Evolutionary conservation across 345 rosid species (phyloP).

Genomic region (Euphorbia pulcherrima): DNA sequence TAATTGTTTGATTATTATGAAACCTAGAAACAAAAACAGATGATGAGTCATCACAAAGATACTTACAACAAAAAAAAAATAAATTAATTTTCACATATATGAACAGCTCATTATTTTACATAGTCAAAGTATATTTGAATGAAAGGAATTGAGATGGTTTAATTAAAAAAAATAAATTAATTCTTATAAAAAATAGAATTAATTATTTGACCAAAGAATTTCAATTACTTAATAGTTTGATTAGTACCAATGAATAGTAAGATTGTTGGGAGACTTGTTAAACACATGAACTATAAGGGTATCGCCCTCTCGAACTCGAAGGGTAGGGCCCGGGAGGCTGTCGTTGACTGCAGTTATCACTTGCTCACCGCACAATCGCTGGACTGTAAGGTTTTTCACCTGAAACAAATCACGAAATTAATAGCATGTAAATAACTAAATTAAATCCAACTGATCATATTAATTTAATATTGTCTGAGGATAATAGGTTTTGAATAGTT

Average conservation of each 20-base stretch:
- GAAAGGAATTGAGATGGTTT: background rate
- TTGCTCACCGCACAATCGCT: conserved; percentile 51
- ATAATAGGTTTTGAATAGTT: too few relatives aligned
- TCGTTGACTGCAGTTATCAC: conserved; percentile 72
- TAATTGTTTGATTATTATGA: too few relatives aligned
- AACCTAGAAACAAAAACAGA: too few relatives aligned
- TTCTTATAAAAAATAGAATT: too few relatives aligned
- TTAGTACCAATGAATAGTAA: conserved; percentile 79
- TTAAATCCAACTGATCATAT: background rate
- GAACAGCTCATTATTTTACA: too few relatives aligned
- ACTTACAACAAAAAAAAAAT: too few relatives aligned
- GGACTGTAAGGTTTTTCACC: conserved; percentile 62
- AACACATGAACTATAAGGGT: conserved; percentile 62
- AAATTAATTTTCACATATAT: background rate
- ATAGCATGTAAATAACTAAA: background rate
- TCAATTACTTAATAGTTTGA: background rate
- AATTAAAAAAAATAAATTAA: background rate
- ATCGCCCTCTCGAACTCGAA: conserved; percentile 67
- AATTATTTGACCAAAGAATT: too few relatives aligned
- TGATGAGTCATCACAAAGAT: too few relatives aligned
- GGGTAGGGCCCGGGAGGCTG: conserved; percentile 68
- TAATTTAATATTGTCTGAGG: background rate
- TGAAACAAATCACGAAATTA: conserved; percentile 19
- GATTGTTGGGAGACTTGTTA: conserved; percentile 76
- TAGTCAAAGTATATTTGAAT: background rate